Base-by-base conservation (phyloP, 768 basidiomycete genomes). In the Cystofilobasidium ferigula region DNA sequence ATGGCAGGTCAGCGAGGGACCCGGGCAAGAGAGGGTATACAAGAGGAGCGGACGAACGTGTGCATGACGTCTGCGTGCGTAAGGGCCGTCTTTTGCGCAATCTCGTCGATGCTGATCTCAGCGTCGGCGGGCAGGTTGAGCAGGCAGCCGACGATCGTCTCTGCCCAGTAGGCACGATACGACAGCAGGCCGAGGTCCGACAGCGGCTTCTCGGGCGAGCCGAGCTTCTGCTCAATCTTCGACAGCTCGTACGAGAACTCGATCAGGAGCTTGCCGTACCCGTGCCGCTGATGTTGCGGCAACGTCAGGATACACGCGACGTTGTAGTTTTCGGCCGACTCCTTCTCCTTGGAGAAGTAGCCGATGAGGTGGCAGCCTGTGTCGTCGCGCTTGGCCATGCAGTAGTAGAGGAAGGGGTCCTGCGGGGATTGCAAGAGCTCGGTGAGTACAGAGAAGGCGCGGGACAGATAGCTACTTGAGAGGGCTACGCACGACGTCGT, bases 291-390 rank as follows among this genome's bases (percentile, higher is more conserved):
- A 74, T 98, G 89, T 74, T 99, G 95, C 7, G 95, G 95, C 47
- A 99, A 82, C n/a, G 95, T 92, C 67, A 98, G 79, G 77, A 99
- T 97, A 81, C 95, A 99, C 0, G 95, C 95, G 62, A 99, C 89
- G 76, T 99, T 99, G 81, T 98, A 99, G 72, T 85, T 89, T 72
- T 99, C 95, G 32, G 95, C 87, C 2, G 85, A 93, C 76, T 99
- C 95, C 75, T 99, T 99, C 79, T 99, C 95, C 74, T 98, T 98
- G 34, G 92, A 97, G 77, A 99, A 99, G 78, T 97, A 99, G 30
- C 94, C 94, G 70, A 99, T 87, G 70, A 95, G 78, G 75, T 99
- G 95, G 76, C 89, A 91, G 36, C 95, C 95, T 26, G 81, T 78
- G 16, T 88, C 85, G 78, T 99, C 95, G 68, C 91, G 84, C 73